A percentile compares a stretch with the other conserved stretches of the same genome.
phyloP scores from a whole-genome alignment of 2,329 filamentous ascomycete genomes.

The Monosporascus ibericus region DNA sequence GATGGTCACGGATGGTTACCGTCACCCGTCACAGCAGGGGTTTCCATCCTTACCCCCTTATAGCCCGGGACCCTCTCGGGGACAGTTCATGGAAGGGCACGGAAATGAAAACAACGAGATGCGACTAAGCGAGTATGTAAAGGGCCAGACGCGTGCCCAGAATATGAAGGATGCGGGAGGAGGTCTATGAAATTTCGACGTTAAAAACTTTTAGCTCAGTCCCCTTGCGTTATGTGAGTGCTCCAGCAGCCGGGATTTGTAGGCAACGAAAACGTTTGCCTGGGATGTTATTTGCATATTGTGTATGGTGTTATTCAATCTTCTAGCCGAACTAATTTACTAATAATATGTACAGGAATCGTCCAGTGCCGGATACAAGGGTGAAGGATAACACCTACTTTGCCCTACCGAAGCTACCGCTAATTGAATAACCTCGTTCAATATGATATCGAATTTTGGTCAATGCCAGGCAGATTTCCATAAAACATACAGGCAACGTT shows the following conservation, averaged over 20 bases:
- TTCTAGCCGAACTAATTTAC: too few relatives aligned
- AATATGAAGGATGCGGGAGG: constrained; percentile 26
- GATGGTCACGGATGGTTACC: constrained; percentile 25
- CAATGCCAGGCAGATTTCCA: neutral
- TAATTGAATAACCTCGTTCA: neutral
- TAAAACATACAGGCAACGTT: neutral
- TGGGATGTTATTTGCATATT: too few relatives aligned
- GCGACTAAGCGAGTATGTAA: constrained; percentile 31
- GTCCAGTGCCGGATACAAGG: neutral
- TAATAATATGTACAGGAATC: neutral
- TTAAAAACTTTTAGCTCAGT: too few relatives aligned
- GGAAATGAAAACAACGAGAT: constrained; percentile 29
- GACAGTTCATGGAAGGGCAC: constrained; percentile 26
- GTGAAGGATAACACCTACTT: too few relatives aligned
- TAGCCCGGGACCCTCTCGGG: constrained; percentile 19
- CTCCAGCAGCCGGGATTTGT: too few relatives aligned
- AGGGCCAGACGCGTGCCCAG: constrained; percentile 30
- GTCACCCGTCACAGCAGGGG: constrained; percentile 9
- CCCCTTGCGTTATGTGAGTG: too few relatives aligned
- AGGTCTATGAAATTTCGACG: neutral
- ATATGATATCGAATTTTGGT: neutral
- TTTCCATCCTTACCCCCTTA: constrained; percentile 26
- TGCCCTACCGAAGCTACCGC: neutral
- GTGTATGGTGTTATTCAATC: too few relatives aligned
- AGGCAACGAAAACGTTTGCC: too few relatives aligned